These are phyloP conservation scores for Polygonum maritimum DNA, from an alignment of 148 eudicot genomes.

Conservation along the genomic window DNA sequence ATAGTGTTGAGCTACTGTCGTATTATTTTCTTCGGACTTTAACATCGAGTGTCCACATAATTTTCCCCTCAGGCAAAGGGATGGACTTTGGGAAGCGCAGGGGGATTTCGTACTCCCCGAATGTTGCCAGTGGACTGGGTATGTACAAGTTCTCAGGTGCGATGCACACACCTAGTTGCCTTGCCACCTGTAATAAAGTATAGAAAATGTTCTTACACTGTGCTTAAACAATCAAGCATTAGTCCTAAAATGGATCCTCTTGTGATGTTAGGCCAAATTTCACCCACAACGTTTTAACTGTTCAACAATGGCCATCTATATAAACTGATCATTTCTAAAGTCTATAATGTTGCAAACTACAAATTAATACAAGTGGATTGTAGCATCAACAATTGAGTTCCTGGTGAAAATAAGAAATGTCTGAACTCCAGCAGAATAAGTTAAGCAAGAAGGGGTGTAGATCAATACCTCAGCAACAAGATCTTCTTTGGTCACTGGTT, in stretches of 20 bases:
- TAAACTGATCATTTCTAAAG: background rate
- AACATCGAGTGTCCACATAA: slow-evolving; percentile 57
- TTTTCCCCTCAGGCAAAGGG: slow-evolving; percentile 68
- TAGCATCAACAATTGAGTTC: background rate
- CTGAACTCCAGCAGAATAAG: background rate
- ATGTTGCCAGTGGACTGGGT: slow-evolving; percentile 46
- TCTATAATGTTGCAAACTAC: too few relatives aligned
- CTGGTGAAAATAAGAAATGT: background rate
- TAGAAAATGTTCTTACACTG: background rate
- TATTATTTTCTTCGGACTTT: slow-evolving; percentile 57
- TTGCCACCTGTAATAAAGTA: slow-evolving; percentile 43
- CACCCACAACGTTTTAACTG: background rate
- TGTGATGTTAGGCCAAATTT: background rate
- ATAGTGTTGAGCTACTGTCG: background rate
- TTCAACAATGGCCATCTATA: background rate
- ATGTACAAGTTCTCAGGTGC: slow-evolving; percentile 56
- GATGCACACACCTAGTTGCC: slow-evolving; percentile 56
- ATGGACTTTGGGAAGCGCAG: slow-evolving; percentile 72
- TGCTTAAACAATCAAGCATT: background rate
- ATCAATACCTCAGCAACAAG: slow-evolving; percentile 67
- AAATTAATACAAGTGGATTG: background rate
- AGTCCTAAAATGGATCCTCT: background rate
- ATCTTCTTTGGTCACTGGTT: slow-evolving; percentile 82
- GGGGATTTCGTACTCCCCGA: slow-evolving; percentile 66
- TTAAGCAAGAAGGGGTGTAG: background rate